Base-by-base conservation (phyloP, 345 rosid species). In the Barbarea vulgaris region DNA sequence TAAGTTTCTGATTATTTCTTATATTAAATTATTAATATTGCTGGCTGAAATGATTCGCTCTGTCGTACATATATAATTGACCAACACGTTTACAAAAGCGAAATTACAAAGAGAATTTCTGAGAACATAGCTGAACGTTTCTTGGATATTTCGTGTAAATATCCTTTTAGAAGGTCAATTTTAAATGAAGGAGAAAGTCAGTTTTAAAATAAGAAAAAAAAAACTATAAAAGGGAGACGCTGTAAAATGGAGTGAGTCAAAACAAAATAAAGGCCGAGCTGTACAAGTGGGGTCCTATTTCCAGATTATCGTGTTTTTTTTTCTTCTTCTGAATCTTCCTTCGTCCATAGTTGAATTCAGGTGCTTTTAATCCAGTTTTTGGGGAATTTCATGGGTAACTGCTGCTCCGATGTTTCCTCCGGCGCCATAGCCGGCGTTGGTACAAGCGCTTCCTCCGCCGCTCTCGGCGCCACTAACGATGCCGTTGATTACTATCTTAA, bases 401-500 rank as follows among this genome's bases (percentile, higher is more conserved):
- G 95, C 54, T 48, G 71, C 39, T 87, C 97, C 17, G 83, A 51
- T 73, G 98, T 88, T 1, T 53, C 80, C 17, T 63, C 80, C 65
- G 95, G 87, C 12, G 51, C 90, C 1, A 50, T 84, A 1, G 89
- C 89, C 33, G 91, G 88, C 66, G 65, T 81, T 71, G 80, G 77
- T 27, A 77, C 13, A 22, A 69, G 54, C 69, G 52, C 86, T 78
- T 44, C 69, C 57, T 51, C 69, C 34, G 68, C 62, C 37, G 15
- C 53, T 59, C 69, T 36, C 59, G 74, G 33, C 69, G 31, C 54
- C 21, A 65, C 65, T 0, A 83, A 68, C 9, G 97, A 88, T 13
- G 97, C 97, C 10, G 82, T 89, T 31, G 93, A 91, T 58, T 71
- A 28, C 82, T 93, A 80, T 85, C 89, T 83, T 64, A 82, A 79